Base-by-base conservation (phyloP, 495 filamentous ascomycete genomes). In the Hypoxylon intermedium region DNA sequence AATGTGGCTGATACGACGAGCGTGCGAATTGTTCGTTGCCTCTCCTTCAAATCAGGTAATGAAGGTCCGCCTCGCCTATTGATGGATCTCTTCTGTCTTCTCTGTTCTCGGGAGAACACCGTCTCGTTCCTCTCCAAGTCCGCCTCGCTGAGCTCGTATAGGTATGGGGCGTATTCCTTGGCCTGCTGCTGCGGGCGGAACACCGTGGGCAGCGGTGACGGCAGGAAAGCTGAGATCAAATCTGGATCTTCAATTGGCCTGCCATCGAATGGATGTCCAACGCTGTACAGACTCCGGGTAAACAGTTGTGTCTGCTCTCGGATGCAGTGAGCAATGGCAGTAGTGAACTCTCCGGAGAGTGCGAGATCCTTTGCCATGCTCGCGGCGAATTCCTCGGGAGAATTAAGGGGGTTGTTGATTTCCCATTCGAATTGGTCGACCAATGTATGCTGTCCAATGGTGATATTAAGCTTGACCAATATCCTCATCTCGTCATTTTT, bases 371-470 rank as follows among this genome's bases (percentile, higher is more conserved):
- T 82, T 1, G 93, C 86, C 89, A 98, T 93, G 60, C 86, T 85
- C 40, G 85, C 77, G 11, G 94, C 95, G 72, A 98, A 98, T 50
- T 95, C 89, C 72, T 98, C 94, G 0, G 94, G 92, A 0, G 87
- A 93, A 73, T 98, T 98, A 58, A 86, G 78, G 0, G 92, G 87
- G 66, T 97, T 93, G 71, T 98, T 98, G 68, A 98, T 91, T 67
- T 98, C 94, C 94, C 94, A 98, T 74, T 98, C 94, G 47, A 98
- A 98, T 70, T 98, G 95, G 66, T 98, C 94, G 18, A 97, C 87
- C 20, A 98, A 80, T 0, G 93, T 97, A 71, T 96, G 90, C 58
- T 90, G 88, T 1, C 94, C 95, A 71, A 98, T 97, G 19, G 94
- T 98, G 68, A 98, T 97, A 70, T 98, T 96, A 34, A 98, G 80